Base-by-base conservation (phyloP, 2,329 filamentous ascomycete genomes). In the Venturia asperata region DNA sequence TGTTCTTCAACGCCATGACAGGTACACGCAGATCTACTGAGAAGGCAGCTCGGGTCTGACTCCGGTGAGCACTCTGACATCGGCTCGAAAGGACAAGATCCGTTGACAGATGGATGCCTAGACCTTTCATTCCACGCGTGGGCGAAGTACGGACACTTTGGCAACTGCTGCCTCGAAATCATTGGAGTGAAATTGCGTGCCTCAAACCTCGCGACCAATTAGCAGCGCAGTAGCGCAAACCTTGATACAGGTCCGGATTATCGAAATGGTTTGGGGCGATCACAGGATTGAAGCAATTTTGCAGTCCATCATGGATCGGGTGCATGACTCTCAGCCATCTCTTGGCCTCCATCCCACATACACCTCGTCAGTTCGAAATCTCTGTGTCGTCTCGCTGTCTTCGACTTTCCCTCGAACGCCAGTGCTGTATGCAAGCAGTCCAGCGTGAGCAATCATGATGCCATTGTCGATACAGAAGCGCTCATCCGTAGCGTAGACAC, bases 371-470 rank as follows among this genome's bases (percentile, higher is more conserved):
- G 80, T 82, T 66, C 80, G 73, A 68, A 81, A 82, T 19, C 80
- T 72, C 67, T 82, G 80, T 45, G 80, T 81, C 67, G 77, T 45
- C 24, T 56, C 55, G 45, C 66, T 67, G 15, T 67, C 66, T 45
- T 64, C 66, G n/a, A 67, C 5, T 27, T 27, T 66, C 15, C 47
- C 64, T 43, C 55, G 27, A 13, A 67, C 63, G 1, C 93, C 93
- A 19, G 87, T 92, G 75, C 87, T 82, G 74, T 89, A 94, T 1
- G 92, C 92, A 71, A 97, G 75, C 71, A 99, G 77, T 1, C 94
- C 94, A 1, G 94, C 94, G 76, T 99, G 93, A 1, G 94, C 94
- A 79, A 99, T 99, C 94, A 99, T 99, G 74, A 99, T 97, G 61
- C 94, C 94, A 72, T 99, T 99, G 77, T 99, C 94, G 71, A 99